Percentiles rank a stretch among this genome's conserved stretches.
Conservation (phyloP, 169 alveolate species). For the Plasmodium gallinaceum region DNA sequence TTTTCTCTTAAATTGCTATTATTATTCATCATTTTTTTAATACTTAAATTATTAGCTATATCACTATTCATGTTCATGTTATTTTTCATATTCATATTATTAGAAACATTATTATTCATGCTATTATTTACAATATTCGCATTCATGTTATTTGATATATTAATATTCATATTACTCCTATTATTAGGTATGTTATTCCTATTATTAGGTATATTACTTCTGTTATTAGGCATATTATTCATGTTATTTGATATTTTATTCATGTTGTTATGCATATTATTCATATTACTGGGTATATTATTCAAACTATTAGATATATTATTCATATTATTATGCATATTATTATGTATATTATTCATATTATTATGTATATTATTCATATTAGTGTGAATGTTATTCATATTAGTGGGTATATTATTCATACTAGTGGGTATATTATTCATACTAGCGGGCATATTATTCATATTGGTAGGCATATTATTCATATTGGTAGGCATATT, state of each 20-base stretch:
- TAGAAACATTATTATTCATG: conserved; percentile 11
- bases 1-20: conserved; percentile 32
- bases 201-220: neutral
- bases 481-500: too few species aligned
- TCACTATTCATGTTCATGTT: conserved; percentile 4
- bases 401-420: too few species aligned
- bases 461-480: too few species aligned
- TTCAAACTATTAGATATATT: conserved; percentile 23
- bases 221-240: neutral
- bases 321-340: conserved; percentile 22
- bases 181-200: neutral
- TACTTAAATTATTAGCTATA: conserved; percentile 8
- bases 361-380: conserved; percentile 20
- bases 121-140: neutral
- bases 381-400: neutral
- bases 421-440: too few species aligned
- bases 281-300: neutral
- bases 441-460: too few species aligned
- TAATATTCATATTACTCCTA: neutral
- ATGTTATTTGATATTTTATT: conserved; percentile 16
- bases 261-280: neutral
- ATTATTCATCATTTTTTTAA: conserved; percentile 17
- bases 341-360: conserved; percentile 28
- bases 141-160: conserved; percentile 2
- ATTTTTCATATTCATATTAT: conserved; percentile 9